phyloP scores from a whole-genome alignment of 2,329 filamentous ascomycete genomes.

The Penicillium sp. region DNA sequence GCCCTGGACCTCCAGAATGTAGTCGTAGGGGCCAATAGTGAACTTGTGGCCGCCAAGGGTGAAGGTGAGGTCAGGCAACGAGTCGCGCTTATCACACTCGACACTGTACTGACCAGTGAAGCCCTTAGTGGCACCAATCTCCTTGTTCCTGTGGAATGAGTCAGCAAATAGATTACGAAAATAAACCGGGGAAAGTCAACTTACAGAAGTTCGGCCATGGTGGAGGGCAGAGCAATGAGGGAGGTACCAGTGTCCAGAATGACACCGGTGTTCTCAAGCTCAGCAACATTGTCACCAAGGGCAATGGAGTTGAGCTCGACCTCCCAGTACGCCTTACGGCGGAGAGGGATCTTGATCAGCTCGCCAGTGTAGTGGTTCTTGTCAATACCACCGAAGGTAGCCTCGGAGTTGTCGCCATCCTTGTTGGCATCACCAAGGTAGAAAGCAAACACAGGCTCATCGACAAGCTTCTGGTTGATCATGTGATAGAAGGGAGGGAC shows the following conservation, averaged over 20 bases:
- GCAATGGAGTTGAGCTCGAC: conserved; percentile 91
- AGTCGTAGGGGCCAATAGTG: conserved; percentile 82
- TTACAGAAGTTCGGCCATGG: conserved; percentile 84
- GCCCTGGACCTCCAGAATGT: conserved; percentile 92
- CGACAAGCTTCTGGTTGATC: conserved; percentile 82
- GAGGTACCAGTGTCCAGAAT: conserved; percentile 99
- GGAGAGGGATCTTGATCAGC: conserved; percentile 87
- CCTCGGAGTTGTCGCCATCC: conserved; percentile 75
- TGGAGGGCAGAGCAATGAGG: conserved; percentile 87
- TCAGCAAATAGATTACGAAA: conserved; percentile 8
- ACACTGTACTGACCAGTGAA: conserved; percentile 96
- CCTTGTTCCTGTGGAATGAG: conserved; percentile 64
- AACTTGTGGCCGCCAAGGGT: conserved; percentile 89
- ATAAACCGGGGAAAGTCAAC: conserved; percentile 23
- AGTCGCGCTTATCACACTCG: conserved; percentile 79
- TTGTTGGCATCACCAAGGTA: conserved; percentile 78
- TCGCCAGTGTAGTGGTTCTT: conserved; percentile 79
- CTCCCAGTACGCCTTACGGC: conserved; percentile 99
- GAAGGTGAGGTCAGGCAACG: conserved; percentile 88
- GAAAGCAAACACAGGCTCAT: conserved; percentile 93
- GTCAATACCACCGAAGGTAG: conserved; percentile 85
- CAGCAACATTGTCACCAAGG: conserved; percentile 79
- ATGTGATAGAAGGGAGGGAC: conserved; percentile 96
- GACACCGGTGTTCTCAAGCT: conserved; percentile 90
- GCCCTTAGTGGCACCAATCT: conserved; percentile 97